Conservation (phyloP, 306 rosid species). For the Oxytropis ochrocephala region DNA sequence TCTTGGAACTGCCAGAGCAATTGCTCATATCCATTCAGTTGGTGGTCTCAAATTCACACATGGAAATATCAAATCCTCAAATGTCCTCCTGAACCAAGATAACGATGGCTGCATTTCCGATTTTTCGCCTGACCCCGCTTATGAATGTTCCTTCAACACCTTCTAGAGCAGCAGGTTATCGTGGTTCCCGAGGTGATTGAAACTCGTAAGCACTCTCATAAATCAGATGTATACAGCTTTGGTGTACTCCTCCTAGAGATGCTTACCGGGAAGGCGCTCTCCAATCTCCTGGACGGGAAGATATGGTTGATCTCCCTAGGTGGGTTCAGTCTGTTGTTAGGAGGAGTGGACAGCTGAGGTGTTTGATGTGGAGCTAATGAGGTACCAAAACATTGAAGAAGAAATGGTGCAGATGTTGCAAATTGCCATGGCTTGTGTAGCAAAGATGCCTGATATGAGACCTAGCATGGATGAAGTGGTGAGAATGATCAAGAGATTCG, state of each 20-base stretch:
- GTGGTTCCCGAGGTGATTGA: slow-evolving; percentile 92
- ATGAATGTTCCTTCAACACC: slow-evolving; percentile 72
- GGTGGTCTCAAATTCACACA: slow-evolving; percentile 86
- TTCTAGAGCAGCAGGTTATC: slow-evolving; percentile 84
- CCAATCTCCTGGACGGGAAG: slow-evolving; percentile 82
- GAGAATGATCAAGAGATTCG: slow-evolving; percentile 86
- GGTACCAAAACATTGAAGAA: slow-evolving; percentile 86
- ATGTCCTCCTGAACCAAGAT: slow-evolving; percentile 78
- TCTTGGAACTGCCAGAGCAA: slow-evolving; percentile 75
- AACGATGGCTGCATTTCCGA: slow-evolving; percentile 75
- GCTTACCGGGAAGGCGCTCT: slow-evolving; percentile 91
- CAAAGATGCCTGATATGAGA: slow-evolving; percentile 78
- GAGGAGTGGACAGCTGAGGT: slow-evolving; percentile 99
- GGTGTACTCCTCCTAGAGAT: slow-evolving; percentile 89
- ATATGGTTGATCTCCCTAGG: slow-evolving; percentile 93
- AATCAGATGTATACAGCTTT: slow-evolving; percentile 89
- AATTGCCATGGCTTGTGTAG: slow-evolving; percentile 90
- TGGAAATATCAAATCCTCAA: slow-evolving; percentile 85
- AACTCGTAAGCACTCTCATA: slow-evolving; percentile 80
- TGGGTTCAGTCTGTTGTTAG: slow-evolving; percentile 98
- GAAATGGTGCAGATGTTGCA: slow-evolving; percentile 99
- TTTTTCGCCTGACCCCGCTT: slow-evolving; percentile 76
- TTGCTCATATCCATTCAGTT: slow-evolving; percentile 70
- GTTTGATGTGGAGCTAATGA: slow-evolving; percentile 87
- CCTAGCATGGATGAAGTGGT: slow-evolving; percentile 85